These are phyloP conservation scores for Suillus decipiens DNA, from an alignment of 768 basidiomycete species.

Conservation along the genomic window DNA sequence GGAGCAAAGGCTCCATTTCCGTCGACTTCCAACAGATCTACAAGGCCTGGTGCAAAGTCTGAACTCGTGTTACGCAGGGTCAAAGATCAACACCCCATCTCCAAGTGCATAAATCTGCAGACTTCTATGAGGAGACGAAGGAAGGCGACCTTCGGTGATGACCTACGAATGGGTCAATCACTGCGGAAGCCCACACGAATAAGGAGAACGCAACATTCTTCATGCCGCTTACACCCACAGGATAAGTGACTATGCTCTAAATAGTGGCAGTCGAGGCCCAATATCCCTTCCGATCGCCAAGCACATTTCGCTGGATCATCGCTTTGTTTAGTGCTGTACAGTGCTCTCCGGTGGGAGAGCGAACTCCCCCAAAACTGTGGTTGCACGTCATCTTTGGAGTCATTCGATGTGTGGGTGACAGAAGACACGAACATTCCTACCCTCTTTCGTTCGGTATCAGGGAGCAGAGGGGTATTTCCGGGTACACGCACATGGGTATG, in stretches of 20 bases:
- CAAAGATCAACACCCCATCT: neutral
- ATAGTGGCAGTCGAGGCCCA: neutral
- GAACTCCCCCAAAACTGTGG: neutral
- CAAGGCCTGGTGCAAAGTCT: neutral
- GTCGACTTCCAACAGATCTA: slow-evolving; percentile 1
- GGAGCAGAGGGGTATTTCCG: neutral
- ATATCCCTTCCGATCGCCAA: neutral
- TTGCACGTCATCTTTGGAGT: neutral
- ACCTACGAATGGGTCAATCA: slow-evolving; percentile 2
- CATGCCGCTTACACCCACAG: neutral
- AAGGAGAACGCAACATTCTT: neutral
- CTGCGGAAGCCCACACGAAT: neutral
- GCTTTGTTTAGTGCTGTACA: neutral
- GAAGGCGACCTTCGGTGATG: neutral
- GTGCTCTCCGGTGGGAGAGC: neutral
- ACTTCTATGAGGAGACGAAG: neutral
- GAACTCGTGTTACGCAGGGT: neutral
- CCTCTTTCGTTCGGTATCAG: slow-evolving; percentile 4
- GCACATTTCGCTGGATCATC: neutral
- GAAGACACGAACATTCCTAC: slow-evolving; percentile 1
- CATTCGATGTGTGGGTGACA: neutral
- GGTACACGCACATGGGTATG: neutral
- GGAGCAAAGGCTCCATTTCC: neutral
- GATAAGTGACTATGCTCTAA: neutral
- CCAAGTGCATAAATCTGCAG: neutral